phyloP scores from a whole-genome alignment of 257 asterid species.

The Lithospermum erythrorhizon region DNA sequence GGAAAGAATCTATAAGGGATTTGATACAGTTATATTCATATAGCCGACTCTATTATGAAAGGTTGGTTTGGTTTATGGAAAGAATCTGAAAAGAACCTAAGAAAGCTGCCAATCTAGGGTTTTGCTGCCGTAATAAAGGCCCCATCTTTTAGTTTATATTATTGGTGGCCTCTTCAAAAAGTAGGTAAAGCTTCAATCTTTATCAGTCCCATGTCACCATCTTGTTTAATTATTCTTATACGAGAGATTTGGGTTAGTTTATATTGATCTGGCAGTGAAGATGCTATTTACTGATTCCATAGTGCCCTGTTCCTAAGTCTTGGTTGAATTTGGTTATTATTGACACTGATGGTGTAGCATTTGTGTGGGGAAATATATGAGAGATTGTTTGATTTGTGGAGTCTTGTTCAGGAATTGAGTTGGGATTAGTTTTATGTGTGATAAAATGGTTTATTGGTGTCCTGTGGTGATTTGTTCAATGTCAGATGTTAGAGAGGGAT shows the following conservation, averaged over 20 bases:
- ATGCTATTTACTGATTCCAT: slow-evolving; percentile 4
- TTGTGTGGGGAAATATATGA: slow-evolving; percentile 2
- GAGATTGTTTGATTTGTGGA: slow-evolving; percentile 8
- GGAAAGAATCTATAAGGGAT: slow-evolving; percentile 17
- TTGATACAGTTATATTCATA: too few species aligned
- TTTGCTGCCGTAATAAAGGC: slow-evolving; percentile 39
- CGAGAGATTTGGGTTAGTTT: background rate
- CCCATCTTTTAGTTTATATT: slow-evolving; percentile 23
- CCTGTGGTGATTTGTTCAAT: slow-evolving; percentile 29
- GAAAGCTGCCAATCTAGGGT: slow-evolving; percentile 36
- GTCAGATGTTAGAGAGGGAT: slow-evolving; percentile 26
- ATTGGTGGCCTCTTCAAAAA: slow-evolving; percentile 33
- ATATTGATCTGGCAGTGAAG: background rate
- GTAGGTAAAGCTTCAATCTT: slow-evolving; percentile 50
- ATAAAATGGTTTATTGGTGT: slow-evolving; percentile 9
- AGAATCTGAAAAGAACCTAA: slow-evolving; percentile 35
- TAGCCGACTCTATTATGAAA: too few species aligned
- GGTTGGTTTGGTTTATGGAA: too few species aligned
- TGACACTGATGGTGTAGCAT: slow-evolving; percentile 2
- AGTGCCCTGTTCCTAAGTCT: background rate
- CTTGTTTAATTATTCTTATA: slow-evolving; percentile 17
- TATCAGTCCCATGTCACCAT: slow-evolving; percentile 30
- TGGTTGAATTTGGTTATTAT: background rate
- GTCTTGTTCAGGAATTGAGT: slow-evolving; percentile 13
- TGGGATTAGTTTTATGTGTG: slow-evolving; percentile 7